Base-by-base conservation (phyloP, 257 asterid genomes). In the Knoxia roxburghii region DNA sequence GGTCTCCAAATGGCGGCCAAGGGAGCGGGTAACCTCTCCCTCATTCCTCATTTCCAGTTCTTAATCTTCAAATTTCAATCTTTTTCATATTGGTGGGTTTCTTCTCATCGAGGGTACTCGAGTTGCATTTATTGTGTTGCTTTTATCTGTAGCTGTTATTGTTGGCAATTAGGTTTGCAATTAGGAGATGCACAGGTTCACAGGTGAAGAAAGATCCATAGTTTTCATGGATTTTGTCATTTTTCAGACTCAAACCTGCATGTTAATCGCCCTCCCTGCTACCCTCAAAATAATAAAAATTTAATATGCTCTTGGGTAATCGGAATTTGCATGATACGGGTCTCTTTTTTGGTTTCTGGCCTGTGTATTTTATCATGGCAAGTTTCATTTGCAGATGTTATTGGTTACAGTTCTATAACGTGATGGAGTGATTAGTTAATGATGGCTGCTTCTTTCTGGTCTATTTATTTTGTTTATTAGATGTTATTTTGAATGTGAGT, bases 1-100 rank as follows among this genome's bases (percentile, higher is more conserved):
- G 69, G 95, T 94, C 69, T 90, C 96, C 61, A 94, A 87, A 81
- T 94, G 99, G 99, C 76, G 96, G 72, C 98, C 99, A 2, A 77
- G 82, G 71, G 99, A 90, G 64, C 81, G 96, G 77, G 99, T 90
- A 86, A 82, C 87, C 74, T 64, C 70, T 58, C 30, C 48, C 14
- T 11, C 7, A 27, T 37, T 37, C 45, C 50, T 57, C 33, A 14
- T 21, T 63, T 46, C 41, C 9, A 3, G 41, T 40, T 63, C 49
- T 58, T 15, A n/a, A n/a, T n/a, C n/a, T 48, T 58, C 29, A 29
- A 59, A 17, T 24, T 14, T 37, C 50, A 15, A 56, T 57, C 23
- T 21, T 27, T 68, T 53, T 24, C 14, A 5, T 65, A 37, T 52
- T 50, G 30, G 23, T 65, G 33, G 4, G 1, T 4, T 26, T 26